These are phyloP conservation scores for Thielaviopsis musarum DNA, from an alignment of 2,329 filamentous ascomycete genomes.

Conservation along the genomic window DNA sequence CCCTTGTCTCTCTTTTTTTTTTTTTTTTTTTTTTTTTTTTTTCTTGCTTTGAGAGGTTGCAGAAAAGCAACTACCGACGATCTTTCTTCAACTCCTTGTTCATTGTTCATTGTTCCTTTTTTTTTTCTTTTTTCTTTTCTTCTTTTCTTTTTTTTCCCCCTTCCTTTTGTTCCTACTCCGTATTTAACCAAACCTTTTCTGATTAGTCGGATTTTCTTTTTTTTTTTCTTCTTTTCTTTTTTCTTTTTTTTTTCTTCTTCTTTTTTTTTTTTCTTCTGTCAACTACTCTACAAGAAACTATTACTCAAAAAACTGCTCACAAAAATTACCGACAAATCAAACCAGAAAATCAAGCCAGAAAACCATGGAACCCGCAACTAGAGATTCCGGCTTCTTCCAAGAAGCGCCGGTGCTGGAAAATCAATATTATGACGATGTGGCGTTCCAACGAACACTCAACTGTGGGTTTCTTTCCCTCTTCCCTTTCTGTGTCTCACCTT, in stretches of 20 bases:
- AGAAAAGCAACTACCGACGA: not conserved
- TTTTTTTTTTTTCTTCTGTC: too few relatives aligned
- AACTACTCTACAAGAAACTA: too few relatives aligned
- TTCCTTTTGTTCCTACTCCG: not conserved
- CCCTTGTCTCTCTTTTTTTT: too few relatives aligned
- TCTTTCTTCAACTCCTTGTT: not conserved
- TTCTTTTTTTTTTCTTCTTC: not conserved
- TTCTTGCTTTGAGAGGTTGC: not conserved
- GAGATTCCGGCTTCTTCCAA: conserved; percentile 39
- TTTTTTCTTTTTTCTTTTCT: not conserved
- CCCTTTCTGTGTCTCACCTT: not conserved
- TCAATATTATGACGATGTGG: conserved; percentile 38
- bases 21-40: too few relatives aligned
- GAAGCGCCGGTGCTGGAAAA: conserved; percentile 33
- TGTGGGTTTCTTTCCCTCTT: conserved; percentile 21
- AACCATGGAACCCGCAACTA: conserved; percentile 23
- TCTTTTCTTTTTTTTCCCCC: not conserved
- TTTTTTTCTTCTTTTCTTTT: not conserved
- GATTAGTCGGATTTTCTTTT: not conserved
- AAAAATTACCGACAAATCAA: not conserved
- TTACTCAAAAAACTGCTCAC: too few relatives aligned
- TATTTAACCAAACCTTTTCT: not conserved
- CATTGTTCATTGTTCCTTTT: not conserved
- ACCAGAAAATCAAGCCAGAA: not conserved
- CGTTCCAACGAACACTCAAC: conserved; percentile 32